Conservation (phyloP, 1,284 basidiomycete genomes). For the Moesziomyces parantarcticus region DNA sequence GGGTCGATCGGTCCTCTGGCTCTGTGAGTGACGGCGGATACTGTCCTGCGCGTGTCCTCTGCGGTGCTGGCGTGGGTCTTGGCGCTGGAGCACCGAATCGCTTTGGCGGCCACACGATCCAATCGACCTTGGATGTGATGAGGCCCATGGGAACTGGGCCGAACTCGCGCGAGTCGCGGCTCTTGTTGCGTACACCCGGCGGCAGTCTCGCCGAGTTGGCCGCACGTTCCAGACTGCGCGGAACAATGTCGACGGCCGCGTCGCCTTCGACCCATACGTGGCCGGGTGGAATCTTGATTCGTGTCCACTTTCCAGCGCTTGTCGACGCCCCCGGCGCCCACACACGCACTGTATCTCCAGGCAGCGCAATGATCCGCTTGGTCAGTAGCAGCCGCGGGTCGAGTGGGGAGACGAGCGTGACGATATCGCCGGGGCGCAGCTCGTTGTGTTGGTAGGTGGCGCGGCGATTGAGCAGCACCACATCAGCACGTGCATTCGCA, state of each 20-base stretch:
- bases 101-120: constrained; percentile 69
- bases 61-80: constrained; percentile 17
- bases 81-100: constrained; percentile 48
- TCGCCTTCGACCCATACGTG: constrained; percentile 73
- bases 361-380: constrained; percentile 72
- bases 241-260: constrained; percentile 65
- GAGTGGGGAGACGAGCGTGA: constrained; percentile 71
- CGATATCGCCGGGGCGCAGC: constrained; percentile 70
- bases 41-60: background rate
- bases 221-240: constrained; percentile 13
- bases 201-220: constrained; percentile 25
- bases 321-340: constrained; percentile 24
- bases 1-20: constrained; percentile 18
- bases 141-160: constrained; percentile 71
- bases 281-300: constrained; percentile 55
- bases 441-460: constrained; percentile 64
- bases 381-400: constrained; percentile 71
- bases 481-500: constrained; percentile 71
- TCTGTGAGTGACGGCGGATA: constrained; percentile 17
- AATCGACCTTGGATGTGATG: constrained; percentile 68
- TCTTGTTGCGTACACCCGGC: constrained; percentile 11
- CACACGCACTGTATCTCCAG: constrained; percentile 71
- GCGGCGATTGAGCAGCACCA: constrained; percentile 71
- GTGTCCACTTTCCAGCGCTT: constrained; percentile 30
- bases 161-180: constrained; percentile 70